These are phyloP conservation scores for Gossypium schwendimanii DNA, from an alignment of 441 rosid genomes.

Conservation along the genomic window DNA sequence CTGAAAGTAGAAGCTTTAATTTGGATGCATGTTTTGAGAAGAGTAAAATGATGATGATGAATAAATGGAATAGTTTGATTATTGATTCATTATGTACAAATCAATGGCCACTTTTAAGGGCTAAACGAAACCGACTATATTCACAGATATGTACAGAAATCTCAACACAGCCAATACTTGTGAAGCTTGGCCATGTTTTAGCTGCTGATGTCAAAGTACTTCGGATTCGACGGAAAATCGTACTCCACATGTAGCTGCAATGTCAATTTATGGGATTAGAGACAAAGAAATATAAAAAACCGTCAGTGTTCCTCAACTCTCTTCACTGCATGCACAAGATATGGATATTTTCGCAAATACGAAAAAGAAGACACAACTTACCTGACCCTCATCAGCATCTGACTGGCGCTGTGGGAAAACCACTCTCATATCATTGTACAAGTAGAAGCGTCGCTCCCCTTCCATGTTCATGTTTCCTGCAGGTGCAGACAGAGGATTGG, in stretches of 20 bases:
- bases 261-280: neutral
- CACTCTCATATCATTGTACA: conserved; percentile 46
- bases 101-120: conserved; percentile 8
- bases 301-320: neutral
- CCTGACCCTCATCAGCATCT: conserved; percentile 64
- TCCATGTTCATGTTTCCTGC: conserved; percentile 19
- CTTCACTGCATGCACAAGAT: neutral
- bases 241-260: conserved; percentile 47
- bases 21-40: too few species aligned
- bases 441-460: conserved; percentile 35
- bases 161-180: conserved; percentile 1
- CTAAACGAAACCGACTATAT: conserved; percentile 12
- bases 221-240: conserved; percentile 49
- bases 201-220: conserved; percentile 42
- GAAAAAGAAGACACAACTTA: conserved; percentile 7
- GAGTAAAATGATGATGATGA: neutral
- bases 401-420: conserved; percentile 63
- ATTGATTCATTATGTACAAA: conserved; percentile 18
- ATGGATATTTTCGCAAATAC: too few species aligned
- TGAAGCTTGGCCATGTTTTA: conserved; percentile 16
- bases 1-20: too few species aligned
- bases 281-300: neutral
- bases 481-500: conserved; percentile 34
- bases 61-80: conserved; percentile 8
- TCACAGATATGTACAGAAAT: conserved; percentile 28